These are phyloP conservation scores for Suillus subluteus DNA, from an alignment of 768 basidiomycete genomes.

Conservation along the genomic window DNA sequence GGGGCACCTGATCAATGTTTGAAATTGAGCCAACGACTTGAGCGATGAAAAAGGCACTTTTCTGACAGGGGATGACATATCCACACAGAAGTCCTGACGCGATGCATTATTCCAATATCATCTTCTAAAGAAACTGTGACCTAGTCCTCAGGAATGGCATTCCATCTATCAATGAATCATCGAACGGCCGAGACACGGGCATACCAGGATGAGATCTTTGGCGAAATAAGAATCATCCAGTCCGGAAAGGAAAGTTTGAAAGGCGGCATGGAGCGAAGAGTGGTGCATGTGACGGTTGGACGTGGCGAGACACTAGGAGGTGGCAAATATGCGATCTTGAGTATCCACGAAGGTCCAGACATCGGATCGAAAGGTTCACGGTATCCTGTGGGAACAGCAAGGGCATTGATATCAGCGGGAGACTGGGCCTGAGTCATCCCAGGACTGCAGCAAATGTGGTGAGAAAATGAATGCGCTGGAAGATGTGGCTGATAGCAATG, in stretches of 20 bases:
- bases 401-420: constrained; percentile 40
- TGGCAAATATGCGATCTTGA: background rate
- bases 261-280: constrained; percentile 36
- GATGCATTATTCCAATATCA: constrained; percentile 45
- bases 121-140: constrained; percentile 68
- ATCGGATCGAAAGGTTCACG: constrained; percentile 23
- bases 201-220: constrained; percentile 71
- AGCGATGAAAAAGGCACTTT: too few relatives aligned
- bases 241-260: constrained; percentile 43
- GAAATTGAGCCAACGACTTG: too few relatives aligned
- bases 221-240: constrained; percentile 55
- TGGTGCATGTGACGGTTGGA: constrained; percentile 45
- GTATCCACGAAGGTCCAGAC: constrained; percentile 15
- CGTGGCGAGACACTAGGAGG: constrained; percentile 18
- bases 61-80: too few relatives aligned
- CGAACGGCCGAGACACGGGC: constrained; percentile 62
- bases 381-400: constrained; percentile 16
- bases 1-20: background rate
- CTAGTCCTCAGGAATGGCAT: constrained; percentile 27
- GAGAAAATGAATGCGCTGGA: constrained; percentile 49
- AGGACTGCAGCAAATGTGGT: constrained; percentile 28
- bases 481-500: constrained; percentile 41
- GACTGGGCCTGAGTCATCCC: constrained; percentile 2
- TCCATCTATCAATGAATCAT: constrained; percentile 39
- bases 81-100: too few relatives aligned